Base-by-base conservation (phyloP, 176 grass and related monocot species). In the Carex cristatella region DNA sequence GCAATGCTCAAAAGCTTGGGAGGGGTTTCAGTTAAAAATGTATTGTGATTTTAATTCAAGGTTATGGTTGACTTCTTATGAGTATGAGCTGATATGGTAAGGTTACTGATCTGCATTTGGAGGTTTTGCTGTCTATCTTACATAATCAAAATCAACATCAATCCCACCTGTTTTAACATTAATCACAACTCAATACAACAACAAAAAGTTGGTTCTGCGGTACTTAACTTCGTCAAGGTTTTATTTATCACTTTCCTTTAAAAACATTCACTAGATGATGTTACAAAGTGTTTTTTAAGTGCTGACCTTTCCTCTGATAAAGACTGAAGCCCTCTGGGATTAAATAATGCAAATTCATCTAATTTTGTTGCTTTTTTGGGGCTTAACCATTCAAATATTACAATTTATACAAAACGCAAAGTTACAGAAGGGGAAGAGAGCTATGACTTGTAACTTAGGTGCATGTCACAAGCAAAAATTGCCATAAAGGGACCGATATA, bases 401-500 rank as follows among this genome's bases (percentile, higher is more conserved):
- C 71, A 1, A 38, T 69, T 51, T 11, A 75, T 4, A 75, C 19
- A 68, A 67, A 51, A 18, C 42, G 18, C 42, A 46, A 46, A 46
- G 42, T 46, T 46, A 46, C 42, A 33, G 44, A 28, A 33, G 32
- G 32, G 44, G 18, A n/a, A 74, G n/a, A 42, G 18, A 73, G 8
- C 15, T 10, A 23, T 10, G 8, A 23, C 9, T 33, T 33, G 32
- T 33, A 33, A 33, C 4, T 40, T 46, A 8, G 42, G 42, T 46
- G 42, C 42, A 16, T 46, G 12, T 74, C 70, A 74, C n/a, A 74
- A 74, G 46, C 40, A 74, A 28, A 75, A 77, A 77, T 31, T 77
- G 48, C 72, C 10, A 77, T 55, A 77, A 56, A 12, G 7, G 42
- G 18, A 33, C 2, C 32, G 32, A 33, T 33, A 33, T 33, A 1